phyloP scores from a whole-genome alignment of 495 filamentous ascomycete genomes.

The Annulohypoxylon moriforme region DNA sequence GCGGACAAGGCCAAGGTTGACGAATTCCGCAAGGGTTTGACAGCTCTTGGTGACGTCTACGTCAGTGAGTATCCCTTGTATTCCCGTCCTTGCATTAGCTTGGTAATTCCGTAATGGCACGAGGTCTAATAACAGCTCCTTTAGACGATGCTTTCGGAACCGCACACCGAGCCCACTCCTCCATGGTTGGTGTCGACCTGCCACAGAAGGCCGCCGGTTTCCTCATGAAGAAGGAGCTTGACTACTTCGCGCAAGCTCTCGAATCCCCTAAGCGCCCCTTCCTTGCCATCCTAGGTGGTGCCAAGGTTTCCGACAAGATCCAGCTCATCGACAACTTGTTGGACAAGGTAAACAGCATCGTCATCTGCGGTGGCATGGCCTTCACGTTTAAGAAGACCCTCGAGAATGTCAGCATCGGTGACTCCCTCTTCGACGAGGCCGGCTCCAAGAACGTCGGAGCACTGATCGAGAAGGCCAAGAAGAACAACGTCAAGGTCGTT shows the following conservation, averaged over 20 bases:
- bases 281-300: slow-evolving; percentile 97
- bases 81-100: neutral
- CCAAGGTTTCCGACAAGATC: slow-evolving; percentile 99
- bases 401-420: slow-evolving; percentile 88
- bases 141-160: slow-evolving; percentile 98
- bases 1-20: slow-evolving; percentile 92
- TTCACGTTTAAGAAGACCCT: slow-evolving; percentile 99
- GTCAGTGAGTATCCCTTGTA: slow-evolving; percentile 76
- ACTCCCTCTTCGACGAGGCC: slow-evolving; percentile 92
- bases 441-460: slow-evolving; percentile 91
- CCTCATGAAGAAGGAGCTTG: slow-evolving; percentile 99
- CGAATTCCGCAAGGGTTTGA: slow-evolving; percentile 94
- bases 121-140: slow-evolving; percentile 9
- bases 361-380: slow-evolving; percentile 98
- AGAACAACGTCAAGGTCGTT: slow-evolving; percentile 92
- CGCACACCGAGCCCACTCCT: slow-evolving; percentile 96
- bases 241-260: slow-evolving; percentile 98
- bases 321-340: slow-evolving; percentile 99
- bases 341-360: slow-evolving; percentile 93
- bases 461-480: slow-evolving; percentile 94
- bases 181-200: slow-evolving; percentile 96
- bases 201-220: slow-evolving; percentile 97
- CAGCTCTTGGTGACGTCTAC: slow-evolving; percentile 93
- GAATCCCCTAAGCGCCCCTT: slow-evolving; percentile 94
- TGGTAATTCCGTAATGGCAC: neutral